Evolutionary conservation across 441 rosid genomes (phyloP).

Genomic region (Adansonia grandidieri): DNA sequence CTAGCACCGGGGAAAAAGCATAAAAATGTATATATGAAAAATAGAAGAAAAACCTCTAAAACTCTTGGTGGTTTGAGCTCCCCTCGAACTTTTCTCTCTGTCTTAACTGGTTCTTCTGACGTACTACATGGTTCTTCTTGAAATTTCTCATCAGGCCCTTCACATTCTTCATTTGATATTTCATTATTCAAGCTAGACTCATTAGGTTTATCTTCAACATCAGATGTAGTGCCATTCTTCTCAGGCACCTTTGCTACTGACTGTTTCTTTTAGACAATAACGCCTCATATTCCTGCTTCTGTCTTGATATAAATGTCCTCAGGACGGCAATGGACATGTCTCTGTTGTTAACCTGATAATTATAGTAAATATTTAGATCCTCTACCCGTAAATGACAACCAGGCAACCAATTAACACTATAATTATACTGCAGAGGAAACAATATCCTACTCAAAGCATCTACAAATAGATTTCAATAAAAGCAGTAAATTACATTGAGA

Average conservation of each 20-base stretch:
- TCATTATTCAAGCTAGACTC: conserved; percentile 36
- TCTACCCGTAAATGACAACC: not conserved
- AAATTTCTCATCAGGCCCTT: conserved; percentile 43
- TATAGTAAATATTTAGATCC: conserved; percentile 16
- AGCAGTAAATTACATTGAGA: not conserved
- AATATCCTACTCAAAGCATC: not conserved
- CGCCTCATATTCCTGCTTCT: conserved; percentile 78
- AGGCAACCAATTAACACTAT: not conserved
- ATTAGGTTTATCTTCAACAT: conserved; percentile 39
- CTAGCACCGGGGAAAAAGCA: not conserved
- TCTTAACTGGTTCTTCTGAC: conserved; percentile 52
- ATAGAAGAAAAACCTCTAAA: conserved; percentile 66
- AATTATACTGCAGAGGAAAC: not conserved
- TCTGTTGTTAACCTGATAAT: conserved; percentile 83
- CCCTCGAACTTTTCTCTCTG: conserved; percentile 48
- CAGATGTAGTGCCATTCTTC: conserved; percentile 47
- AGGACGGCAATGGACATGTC: conserved; percentile 92
- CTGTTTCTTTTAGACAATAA: conserved; percentile 57
- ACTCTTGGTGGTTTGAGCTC: conserved; percentile 86
- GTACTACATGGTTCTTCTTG: conserved; percentile 45
- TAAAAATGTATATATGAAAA: not conserved
- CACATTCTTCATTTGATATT: conserved; percentile 54
- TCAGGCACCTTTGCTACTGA: conserved; percentile 47
- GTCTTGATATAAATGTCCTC: conserved; percentile 70
- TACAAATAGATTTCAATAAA: not conserved